Evolutionary conservation across 495 filamentous ascomycete species (phyloP), one percentile per base, ranked within the genome.

Genomic region (Neurospora intermedia): DNA sequence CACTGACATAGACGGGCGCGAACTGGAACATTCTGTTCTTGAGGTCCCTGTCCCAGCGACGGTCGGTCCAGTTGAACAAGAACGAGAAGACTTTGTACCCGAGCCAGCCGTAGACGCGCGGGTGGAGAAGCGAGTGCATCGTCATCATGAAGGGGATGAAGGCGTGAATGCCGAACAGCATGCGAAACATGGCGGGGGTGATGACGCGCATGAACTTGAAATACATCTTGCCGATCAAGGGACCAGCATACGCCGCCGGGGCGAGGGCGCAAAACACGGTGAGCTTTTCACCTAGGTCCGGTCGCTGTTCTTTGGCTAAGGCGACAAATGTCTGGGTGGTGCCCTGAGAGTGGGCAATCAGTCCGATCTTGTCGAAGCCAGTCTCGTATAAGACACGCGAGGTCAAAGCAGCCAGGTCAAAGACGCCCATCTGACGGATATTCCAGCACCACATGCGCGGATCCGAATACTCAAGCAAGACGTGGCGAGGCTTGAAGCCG

Each of bases 391-490:
- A 84, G 7, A 98, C 93, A 20, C 93, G 91, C 11, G 91, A 91
- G 16, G 94, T 86, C n/a, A 98, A 86, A 1, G 94, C 94, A 1
- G 96, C 86, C n/a, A 98, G 87, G 79, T 98, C 95, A 74, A 96
- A 88, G 0, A 93, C 90, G 16, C 95, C 96, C 89, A 98, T 95
- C 81, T 97, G 93, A 0, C 92, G 88, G 72, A 98, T 96, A 77
- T 97, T 97, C 95, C 95, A 98, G 13, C 91, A 88, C 95, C 95
- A 98, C 94, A 98, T 97, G 23, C 94, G 88, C 7, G 95, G 95
- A 77, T 98, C 95, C 20, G 83, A 83, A 73, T 90, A 88, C 2
- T 85, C 84, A 62, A 98, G 84, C 15, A 90, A 83, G 1, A 86
- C 88, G 76, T 98, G 95, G 74, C 89, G 85, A 3, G 95, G 94